These are phyloP conservation scores for Tulasnella sp. DNA, from an alignment of 768 basidiomycete genomes.

Conservation along the genomic window DNA sequence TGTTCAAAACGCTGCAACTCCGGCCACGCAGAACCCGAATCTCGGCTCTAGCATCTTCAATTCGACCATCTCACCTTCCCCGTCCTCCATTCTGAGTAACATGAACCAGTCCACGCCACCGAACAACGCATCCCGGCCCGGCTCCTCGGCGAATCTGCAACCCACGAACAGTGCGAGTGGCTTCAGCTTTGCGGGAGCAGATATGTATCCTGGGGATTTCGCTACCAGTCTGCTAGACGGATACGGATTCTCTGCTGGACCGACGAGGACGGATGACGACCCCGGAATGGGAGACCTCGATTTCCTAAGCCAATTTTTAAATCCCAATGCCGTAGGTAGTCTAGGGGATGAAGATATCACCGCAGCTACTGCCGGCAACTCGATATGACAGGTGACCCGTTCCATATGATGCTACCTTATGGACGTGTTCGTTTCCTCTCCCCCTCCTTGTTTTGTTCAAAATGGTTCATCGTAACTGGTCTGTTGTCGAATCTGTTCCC, in stretches of 20 bases:
- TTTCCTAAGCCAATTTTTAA: neutral
- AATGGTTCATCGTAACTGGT: neutral
- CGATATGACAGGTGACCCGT: neutral
- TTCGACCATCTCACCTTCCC: neutral
- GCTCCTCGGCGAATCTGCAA: slow-evolving; percentile 5
- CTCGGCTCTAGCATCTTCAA: neutral
- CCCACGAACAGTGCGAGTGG: neutral
- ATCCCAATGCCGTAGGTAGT: neutral
- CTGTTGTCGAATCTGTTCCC: slow-evolving; percentile 8
- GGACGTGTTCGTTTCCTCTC: neutral
- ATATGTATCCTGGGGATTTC: neutral
- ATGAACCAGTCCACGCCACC: slow-evolving; percentile 8
- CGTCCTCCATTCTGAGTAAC: neutral
- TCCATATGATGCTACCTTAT: neutral
- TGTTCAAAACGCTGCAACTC: slow-evolving; percentile 5
- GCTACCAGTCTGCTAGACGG: neutral
- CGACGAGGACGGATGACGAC: neutral
- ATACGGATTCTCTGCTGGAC: neutral
- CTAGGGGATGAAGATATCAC: neutral
- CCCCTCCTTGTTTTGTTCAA: neutral
- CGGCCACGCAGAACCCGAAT: neutral
- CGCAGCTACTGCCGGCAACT: neutral
- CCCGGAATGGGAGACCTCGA: neutral
- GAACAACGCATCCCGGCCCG: slow-evolving; percentile 2
- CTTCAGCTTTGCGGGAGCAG: neutral